phyloP scores from a whole-genome alignment of 129 eudicot species.

The Daucus carota region DNA sequence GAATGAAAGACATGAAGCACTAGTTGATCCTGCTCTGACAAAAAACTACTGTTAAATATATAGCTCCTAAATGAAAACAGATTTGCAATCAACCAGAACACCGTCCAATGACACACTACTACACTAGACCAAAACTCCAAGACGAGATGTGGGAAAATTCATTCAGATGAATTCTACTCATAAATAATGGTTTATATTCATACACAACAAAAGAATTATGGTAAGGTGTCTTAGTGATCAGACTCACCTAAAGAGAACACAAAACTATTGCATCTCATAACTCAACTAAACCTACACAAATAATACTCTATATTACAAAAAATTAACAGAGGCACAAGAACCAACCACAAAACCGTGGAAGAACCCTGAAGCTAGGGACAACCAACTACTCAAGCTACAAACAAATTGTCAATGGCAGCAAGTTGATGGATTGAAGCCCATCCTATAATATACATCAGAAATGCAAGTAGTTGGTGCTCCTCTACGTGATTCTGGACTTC shows the following conservation, averaged over 20 bases:
- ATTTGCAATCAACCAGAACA: not conserved
- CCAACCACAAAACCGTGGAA: slow-evolving; percentile 8
- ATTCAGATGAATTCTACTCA: slow-evolving; percentile 9
- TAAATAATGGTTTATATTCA: slow-evolving; percentile 13
- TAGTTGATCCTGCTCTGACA: too few relatives aligned
- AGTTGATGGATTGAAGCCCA: slow-evolving; percentile 1
- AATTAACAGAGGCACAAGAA: slow-evolving; percentile 5
- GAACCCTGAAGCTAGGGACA: not conserved
- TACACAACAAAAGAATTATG: slow-evolving; percentile 18
- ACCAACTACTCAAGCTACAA: slow-evolving; percentile 13
- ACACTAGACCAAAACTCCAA: not conserved
- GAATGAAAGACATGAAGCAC: not conserved
- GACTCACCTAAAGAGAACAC: not conserved
- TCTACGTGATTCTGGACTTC: slow-evolving; percentile 4
- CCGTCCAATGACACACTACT: not conserved
- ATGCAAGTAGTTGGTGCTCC: slow-evolving; percentile 6
- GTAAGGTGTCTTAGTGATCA: slow-evolving; percentile 1
- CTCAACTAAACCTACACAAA: slow-evolving; percentile 22
- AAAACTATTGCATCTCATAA: slow-evolving; percentile 15
- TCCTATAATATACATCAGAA: not conserved
- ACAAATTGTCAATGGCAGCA: not conserved
- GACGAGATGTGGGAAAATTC: not conserved
- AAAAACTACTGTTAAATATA: too few relatives aligned
- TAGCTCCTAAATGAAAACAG: too few relatives aligned
- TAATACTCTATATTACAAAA: slow-evolving; percentile 26